A percentile compares a stretch with the other conserved stretches of the same genome.
Conservation (phyloP, 176 grass and related monocot genomes). For the Tillandsia fasciculata region DNA sequence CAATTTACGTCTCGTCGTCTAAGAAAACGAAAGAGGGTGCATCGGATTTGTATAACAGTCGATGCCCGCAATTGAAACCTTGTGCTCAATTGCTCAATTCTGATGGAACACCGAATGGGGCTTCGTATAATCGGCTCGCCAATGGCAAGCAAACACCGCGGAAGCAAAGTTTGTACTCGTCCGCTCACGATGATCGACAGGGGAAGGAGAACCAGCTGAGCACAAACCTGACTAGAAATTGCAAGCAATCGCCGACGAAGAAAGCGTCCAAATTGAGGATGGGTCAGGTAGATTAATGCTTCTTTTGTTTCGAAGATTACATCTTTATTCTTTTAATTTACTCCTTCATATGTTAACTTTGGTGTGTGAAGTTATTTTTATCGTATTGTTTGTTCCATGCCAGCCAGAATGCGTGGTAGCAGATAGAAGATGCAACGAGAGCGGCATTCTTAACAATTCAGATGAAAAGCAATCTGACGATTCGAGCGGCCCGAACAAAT, state of each 20-base stretch:
- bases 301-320: neutral
- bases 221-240: slow-evolving; percentile 30
- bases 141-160: slow-evolving; percentile 30
- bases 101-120: slow-evolving; percentile 19
- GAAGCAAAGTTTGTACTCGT: slow-evolving; percentile 12
- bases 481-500: slow-evolving; percentile 48
- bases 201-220: slow-evolving; percentile 86
- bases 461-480: slow-evolving; percentile 25
- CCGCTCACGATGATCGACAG: slow-evolving; percentile 15
- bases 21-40: slow-evolving; percentile 23
- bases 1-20: slow-evolving; percentile 53
- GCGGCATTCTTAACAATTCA: slow-evolving; percentile 20
- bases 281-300: neutral
- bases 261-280: slow-evolving; percentile 34
- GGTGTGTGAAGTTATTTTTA: neutral
- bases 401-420: slow-evolving; percentile 29
- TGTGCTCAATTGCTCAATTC: slow-evolving; percentile 17
- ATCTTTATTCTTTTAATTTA: neutral
- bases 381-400: slow-evolving; percentile 5
- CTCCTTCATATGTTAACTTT: no score
- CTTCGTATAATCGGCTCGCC: slow-evolving; percentile 17
- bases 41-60: slow-evolving; percentile 2
- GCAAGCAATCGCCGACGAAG: slow-evolving; percentile 33
- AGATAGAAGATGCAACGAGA: slow-evolving; percentile 30
- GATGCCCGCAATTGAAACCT: slow-evolving; percentile 21